Base-by-base conservation (phyloP, 176 grass and related monocot genomes). In the Poa annua region DNA sequence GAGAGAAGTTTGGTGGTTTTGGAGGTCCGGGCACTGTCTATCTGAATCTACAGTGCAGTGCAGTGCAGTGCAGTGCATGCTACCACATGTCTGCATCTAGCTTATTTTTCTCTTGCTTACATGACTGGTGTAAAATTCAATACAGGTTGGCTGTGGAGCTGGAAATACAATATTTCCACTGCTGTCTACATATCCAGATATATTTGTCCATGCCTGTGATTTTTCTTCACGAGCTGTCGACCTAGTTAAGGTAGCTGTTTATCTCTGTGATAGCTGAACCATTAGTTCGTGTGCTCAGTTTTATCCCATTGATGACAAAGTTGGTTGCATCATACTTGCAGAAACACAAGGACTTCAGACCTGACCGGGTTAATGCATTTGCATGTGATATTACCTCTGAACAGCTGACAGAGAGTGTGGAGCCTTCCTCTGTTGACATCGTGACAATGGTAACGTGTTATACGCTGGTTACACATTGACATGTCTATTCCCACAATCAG, bases 161-260 rank as follows among this genome's bases (percentile, higher is more conserved):
- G 96, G 93, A 77, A 98, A 98, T 71, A 93, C 96, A 65, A 83
- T 98, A 54, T 98, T 92, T 72, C 96, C 92, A 1, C 75, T 98
- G 76, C 66, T 95, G 45, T 86, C 89, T 78, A 93, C 80, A 26
- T 95, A 98, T 69, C 89, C 91, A 6, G 62, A 91, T 88, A 88
- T 95, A 86, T 95, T 89, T 93, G 84, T 89, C 76, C 85, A 98
- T 78, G 96, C 93, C 25, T 95, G 96, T 80, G 91, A 95, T 89
- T 95, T 98, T 90, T 98, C 96, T 49, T 62, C 77, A 74, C 77
- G 93, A 45, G 96, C 96, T 39, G 88, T 98, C 70, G 85, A 92
- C 22, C 85, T 95, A 71, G 93, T 98, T 66, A 98, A 98, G 96
- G 96, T 98, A 85, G 17, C 20, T 67, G 2, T 60, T 71, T 52